Evolutionary conservation across 345 rosid genomes (phyloP).

Genomic region (Jatropha curcas): DNA sequence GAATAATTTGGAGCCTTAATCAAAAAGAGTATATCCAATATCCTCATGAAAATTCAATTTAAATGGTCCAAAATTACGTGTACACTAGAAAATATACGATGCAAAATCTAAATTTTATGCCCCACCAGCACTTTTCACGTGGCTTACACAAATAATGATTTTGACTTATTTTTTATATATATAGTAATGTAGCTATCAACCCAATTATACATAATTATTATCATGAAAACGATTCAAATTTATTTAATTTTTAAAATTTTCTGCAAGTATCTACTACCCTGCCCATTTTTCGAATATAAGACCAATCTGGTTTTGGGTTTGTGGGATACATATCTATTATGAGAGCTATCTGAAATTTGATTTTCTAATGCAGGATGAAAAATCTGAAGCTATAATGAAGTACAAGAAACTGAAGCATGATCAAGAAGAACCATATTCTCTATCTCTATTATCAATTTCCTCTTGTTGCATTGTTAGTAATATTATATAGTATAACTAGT

Average conservation of each 20-base stretch:
- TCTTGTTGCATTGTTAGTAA: too few relatives aligned
- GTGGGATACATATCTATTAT: too few relatives aligned
- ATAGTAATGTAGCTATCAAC: too few relatives aligned
- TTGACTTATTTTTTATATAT: neutral
- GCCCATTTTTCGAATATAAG: too few relatives aligned
- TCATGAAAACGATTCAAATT: too few relatives aligned
- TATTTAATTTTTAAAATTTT: too few relatives aligned
- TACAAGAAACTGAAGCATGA: constrained; percentile 14
- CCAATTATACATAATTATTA: too few relatives aligned
- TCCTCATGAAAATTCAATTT: constrained; percentile 1
- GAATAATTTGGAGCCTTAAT: neutral
- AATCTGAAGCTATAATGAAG: constrained; percentile 41
- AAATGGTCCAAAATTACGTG: neutral
- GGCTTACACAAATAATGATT: constrained; percentile 27
- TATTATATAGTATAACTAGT: too few relatives aligned
- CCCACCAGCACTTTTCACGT: constrained; percentile 41
- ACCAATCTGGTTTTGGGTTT: too few relatives aligned
- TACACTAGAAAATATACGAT: neutral
- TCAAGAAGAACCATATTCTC: neutral
- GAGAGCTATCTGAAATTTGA: constrained; percentile 1
- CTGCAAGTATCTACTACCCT: too few relatives aligned
- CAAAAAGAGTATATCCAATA: neutral
- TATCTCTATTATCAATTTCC: neutral
- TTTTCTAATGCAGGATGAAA: constrained; percentile 45
- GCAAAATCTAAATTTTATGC: constrained; percentile 6